Percentiles rank a stretch among this genome's conserved stretches.
Evolutionary conservation across 495 filamentous ascomycete genomes (phyloP).

Genomic region (Arthonia radiata): DNA sequence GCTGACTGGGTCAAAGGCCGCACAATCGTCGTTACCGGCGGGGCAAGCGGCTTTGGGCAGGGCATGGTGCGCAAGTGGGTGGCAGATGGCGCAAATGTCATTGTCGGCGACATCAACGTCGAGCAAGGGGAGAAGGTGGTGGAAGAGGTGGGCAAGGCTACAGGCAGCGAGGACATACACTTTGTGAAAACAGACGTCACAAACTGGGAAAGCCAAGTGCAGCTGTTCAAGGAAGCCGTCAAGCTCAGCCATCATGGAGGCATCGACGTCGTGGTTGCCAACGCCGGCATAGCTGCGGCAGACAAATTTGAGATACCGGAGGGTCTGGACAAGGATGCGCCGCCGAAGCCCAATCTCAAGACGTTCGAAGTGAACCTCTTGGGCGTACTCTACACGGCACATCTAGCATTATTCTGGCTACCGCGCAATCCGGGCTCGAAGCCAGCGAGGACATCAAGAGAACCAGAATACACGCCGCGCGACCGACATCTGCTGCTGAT

Average conservation of each 20-base stretch:
- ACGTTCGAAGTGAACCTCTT: slow-evolving; percentile 34
- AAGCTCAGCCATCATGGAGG: slow-evolving; percentile 24
- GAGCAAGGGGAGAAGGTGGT: slow-evolving; percentile 8
- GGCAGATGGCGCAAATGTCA: slow-evolving; percentile 9
- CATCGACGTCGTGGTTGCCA: slow-evolving; percentile 40
- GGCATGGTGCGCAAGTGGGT: slow-evolving; percentile 12
- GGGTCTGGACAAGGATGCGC: slow-evolving; percentile 16
- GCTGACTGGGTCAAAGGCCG: slow-evolving; percentile 10
- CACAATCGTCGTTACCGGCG: slow-evolving; percentile 20
- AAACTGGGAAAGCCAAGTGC: slow-evolving; percentile 31
- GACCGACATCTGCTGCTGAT: slow-evolving; percentile 26
- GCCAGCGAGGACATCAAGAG: slow-evolving; percentile 3
- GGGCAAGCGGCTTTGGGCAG: slow-evolving; percentile 15
- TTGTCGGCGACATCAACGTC: slow-evolving; percentile 13
- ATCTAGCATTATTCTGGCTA: slow-evolving; percentile 37
- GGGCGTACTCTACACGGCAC: slow-evolving; percentile 37
- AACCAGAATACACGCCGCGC: slow-evolving; percentile 6
- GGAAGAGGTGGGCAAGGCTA: slow-evolving; percentile 10
- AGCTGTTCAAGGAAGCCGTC: slow-evolving; percentile 31
- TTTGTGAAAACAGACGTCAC: slow-evolving; percentile 31
- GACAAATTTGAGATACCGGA: slow-evolving; percentile 16
- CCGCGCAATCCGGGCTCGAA: slow-evolving; percentile 13
- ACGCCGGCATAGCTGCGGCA: slow-evolving; percentile 35
- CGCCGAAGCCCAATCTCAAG: slow-evolving; percentile 25
- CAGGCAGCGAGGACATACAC: slow-evolving; percentile 18